Percentiles rank a stretch among this genome's conserved stretches.
These are phyloP conservation scores for Hypholoma fasciculare DNA, from an alignment of 768 basidiomycete genomes.

Conservation along the genomic window DNA sequence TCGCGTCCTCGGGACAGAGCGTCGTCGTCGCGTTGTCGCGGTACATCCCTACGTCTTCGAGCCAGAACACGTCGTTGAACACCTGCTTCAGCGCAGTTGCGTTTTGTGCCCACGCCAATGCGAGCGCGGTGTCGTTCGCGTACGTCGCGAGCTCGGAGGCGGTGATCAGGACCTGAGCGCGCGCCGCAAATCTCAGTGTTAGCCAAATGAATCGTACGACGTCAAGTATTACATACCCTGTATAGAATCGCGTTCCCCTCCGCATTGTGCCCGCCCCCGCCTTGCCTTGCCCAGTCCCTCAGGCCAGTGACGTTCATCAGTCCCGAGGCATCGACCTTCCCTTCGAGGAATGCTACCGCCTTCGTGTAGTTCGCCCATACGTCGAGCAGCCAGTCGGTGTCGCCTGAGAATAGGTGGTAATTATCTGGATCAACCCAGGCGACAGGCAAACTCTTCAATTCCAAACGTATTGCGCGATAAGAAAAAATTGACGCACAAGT, in stretches of 20 bases:
- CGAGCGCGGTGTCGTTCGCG: slow-evolving; percentile 33
- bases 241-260: slow-evolving; percentile 59
- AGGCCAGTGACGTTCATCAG: slow-evolving; percentile 58
- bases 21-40: slow-evolving; percentile 54
- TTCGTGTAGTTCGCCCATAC: slow-evolving; percentile 59
- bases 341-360: slow-evolving; percentile 53
- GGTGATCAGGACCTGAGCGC: slow-evolving; percentile 46
- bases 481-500: slow-evolving; percentile 27
- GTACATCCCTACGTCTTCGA: slow-evolving; percentile 47
- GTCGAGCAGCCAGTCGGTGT: slow-evolving; percentile 46
- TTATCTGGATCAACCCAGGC: slow-evolving; percentile 36
- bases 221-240: slow-evolving; percentile 26
- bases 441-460: not conserved
- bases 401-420: slow-evolving; percentile 57
- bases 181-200: not conserved
- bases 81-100: slow-evolving; percentile 47
- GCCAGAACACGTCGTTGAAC: slow-evolving; percentile 57
- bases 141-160: slow-evolving; percentile 42
- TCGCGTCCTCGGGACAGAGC: slow-evolving; percentile 57
- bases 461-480: slow-evolving; percentile 8
- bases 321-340: slow-evolving; percentile 48
- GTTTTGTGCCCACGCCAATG: slow-evolving; percentile 39
- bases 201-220: too few species aligned
- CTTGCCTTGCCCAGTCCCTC: slow-evolving; percentile 57
- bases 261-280: slow-evolving; percentile 55